Percentiles rank a stretch among this genome's conserved stretches.
These are phyloP conservation scores for Saccharomycopsis fodiens DNA, from an alignment of 805 yeast genomes.

Conservation along the genomic window DNA sequence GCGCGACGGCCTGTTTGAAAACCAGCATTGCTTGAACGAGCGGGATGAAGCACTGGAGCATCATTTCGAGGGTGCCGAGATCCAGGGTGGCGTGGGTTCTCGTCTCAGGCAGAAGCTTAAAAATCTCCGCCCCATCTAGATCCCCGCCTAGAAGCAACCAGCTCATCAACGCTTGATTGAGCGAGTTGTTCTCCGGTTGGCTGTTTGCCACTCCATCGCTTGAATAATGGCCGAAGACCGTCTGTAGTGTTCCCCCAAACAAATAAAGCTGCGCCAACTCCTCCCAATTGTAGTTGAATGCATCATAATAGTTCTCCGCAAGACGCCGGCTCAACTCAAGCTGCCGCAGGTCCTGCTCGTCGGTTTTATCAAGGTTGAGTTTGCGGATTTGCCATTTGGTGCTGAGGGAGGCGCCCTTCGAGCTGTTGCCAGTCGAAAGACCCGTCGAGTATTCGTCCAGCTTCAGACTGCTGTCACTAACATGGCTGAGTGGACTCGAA, in stretches of 20 bases:
- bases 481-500: constrained; percentile 6
- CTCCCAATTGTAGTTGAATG: constrained; percentile 16
- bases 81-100: constrained; percentile 3
- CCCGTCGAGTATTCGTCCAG: no score
- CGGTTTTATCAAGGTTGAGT: constrained; percentile 18
- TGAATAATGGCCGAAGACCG: constrained; percentile 2
- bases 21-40: constrained; percentile 10
- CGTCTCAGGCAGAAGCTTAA: not conserved
- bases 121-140: constrained; percentile 10
- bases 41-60: constrained; percentile 10
- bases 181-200: not conserved
- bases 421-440: not conserved
- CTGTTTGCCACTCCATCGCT: not conserved
- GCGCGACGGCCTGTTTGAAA: constrained; percentile 15
- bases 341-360: constrained; percentile 10
- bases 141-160: constrained; percentile 20
- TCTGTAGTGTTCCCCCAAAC: constrained; percentile 15
- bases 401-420: constrained; percentile 9
- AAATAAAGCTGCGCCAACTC: constrained; percentile 16
- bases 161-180: constrained; percentile 9
- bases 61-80: not conserved
- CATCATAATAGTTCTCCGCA: constrained; percentile 17
- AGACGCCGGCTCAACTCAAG: constrained; percentile 9
- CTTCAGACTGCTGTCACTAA: not conserved
- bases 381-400: constrained; percentile 11